These are phyloP conservation scores for Carex pumila DNA, from an alignment of 176 grass and related monocot genomes.

Conservation along the genomic window DNA sequence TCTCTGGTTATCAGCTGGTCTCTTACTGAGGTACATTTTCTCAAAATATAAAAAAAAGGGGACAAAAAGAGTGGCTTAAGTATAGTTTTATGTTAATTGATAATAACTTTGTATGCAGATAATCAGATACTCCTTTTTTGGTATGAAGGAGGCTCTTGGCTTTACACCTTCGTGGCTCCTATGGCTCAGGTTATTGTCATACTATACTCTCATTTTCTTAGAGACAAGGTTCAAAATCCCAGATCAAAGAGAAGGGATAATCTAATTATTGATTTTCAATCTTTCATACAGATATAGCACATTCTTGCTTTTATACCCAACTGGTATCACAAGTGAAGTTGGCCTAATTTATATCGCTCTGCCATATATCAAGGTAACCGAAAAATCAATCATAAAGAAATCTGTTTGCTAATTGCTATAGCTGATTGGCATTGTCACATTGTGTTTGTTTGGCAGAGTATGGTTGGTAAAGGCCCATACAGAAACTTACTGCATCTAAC, in stretches of 20 bases:
- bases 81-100: neutral
- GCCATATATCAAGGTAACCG: constrained; percentile 39
- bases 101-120: constrained; percentile 36
- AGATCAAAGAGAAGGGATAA: neutral
- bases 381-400: neutral
- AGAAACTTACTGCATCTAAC: neutral
- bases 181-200: constrained; percentile 63
- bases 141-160: constrained; percentile 74
- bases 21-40: constrained; percentile 58
- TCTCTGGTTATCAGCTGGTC: constrained; percentile 94
- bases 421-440: neutral
- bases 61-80: neutral
- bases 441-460: neutral
- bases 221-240: neutral
- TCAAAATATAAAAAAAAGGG: neutral
- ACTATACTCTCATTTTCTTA: neutral
- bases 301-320: constrained; percentile 44
- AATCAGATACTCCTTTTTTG: constrained; percentile 93
- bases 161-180: constrained; percentile 70
- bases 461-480: neutral
- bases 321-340: constrained; percentile 46
- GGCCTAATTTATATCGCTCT: constrained; percentile 41
- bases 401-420: neutral
- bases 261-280: neutral
- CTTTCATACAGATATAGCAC: constrained; percentile 35